Conservation (phyloP, 257 asterid genomes). For the Hygrophila difformis region DNA sequence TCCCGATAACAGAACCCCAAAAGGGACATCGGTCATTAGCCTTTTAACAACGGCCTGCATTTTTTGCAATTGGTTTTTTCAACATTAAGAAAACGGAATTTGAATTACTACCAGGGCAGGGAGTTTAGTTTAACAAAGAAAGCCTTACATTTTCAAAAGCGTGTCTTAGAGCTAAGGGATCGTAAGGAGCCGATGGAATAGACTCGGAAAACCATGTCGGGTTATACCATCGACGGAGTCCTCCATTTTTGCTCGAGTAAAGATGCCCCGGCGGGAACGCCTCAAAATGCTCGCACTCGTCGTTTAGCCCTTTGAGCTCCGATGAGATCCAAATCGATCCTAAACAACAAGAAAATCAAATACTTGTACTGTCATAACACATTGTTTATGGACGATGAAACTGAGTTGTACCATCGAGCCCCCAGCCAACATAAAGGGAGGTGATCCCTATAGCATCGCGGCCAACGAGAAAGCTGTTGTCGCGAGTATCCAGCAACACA, state of each 20-base stretch:
- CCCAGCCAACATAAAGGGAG: conserved; percentile 93
- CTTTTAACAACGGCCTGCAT: conserved; percentile 87
- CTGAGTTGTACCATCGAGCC: conserved; percentile 63
- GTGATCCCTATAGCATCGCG: conserved; percentile 98
- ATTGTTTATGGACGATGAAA: background rate
- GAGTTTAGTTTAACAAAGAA: too few relatives aligned
- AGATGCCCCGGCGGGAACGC: conserved; percentile 87
- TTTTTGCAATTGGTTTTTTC: too few relatives aligned
- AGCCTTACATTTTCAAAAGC: conserved; percentile 78
- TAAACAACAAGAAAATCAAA: conserved; percentile 15
- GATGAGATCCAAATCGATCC: conserved; percentile 96
- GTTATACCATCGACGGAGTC: conserved; percentile 77
- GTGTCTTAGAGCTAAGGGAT: conserved; percentile 57
- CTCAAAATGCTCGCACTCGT: conserved; percentile 91
- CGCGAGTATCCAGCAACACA: conserved; percentile 79
- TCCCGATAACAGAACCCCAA: conserved; percentile 90
- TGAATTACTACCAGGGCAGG: too few relatives aligned
- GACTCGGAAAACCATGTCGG: conserved; percentile 89
- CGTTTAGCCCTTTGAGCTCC: conserved; percentile 77
- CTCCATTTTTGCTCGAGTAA: conserved; percentile 76
- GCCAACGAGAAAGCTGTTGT: conserved; percentile 79
- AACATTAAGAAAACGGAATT: too few relatives aligned
- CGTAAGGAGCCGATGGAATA: conserved; percentile 84
- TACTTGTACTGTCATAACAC: background rate
- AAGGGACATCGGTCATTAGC: conserved; percentile 97